Evolutionary conservation across 169 alveolate species (phyloP), one percentile per base, ranked within the genome.

Genomic region (Theileria parva): DNA sequence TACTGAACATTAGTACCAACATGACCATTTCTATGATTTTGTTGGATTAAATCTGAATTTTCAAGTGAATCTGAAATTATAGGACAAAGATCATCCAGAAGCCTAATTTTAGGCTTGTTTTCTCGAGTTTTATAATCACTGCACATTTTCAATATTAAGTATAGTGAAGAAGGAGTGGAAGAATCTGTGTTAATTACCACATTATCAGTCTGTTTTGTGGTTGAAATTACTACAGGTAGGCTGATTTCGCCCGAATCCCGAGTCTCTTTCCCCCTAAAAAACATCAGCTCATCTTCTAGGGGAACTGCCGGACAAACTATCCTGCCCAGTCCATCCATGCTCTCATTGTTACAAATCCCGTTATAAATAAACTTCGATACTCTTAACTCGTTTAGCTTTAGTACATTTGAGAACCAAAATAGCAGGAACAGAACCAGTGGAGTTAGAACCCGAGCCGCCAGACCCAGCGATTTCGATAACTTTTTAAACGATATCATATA

Each of bases 261-360:
- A 25, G 39, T 0, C 8, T 63, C 39, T n/a, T 63, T 63, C 25
- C 53, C 53, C 53, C 8, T 44, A 11, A 44, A 44, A 44, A 44
- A 7, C 17, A 63, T 19, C 25, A 63, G 44, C 2, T 28, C 53
- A 32, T 51, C 64, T 59, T 51, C 64, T 59, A 68, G 30, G 44
- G 77, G 63, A 21, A 51, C 66, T 30, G 51, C n/a, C 13, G 77
- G 77, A 68, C 77, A 68, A 21, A 68, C 77, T 68, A 68, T 68
- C 21, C 77, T 1, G 25, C 66, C 77, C 5, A 68, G 63, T 34
- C 66, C 64, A 27, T 68, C 64, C 64, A 51, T 44, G 51, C 30
- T 68, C 21, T 51, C 77, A 68, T 68, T 68, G 60, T 68, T 44
- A 32, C 77, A 68, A 21, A 68, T 25, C 23, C 64, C 77, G 34